Percentiles rank a stretch among this genome's conserved stretches.
Evolutionary conservation across 169 alveolate species (phyloP).

Genomic region (Plasmodium sp.): DNA sequence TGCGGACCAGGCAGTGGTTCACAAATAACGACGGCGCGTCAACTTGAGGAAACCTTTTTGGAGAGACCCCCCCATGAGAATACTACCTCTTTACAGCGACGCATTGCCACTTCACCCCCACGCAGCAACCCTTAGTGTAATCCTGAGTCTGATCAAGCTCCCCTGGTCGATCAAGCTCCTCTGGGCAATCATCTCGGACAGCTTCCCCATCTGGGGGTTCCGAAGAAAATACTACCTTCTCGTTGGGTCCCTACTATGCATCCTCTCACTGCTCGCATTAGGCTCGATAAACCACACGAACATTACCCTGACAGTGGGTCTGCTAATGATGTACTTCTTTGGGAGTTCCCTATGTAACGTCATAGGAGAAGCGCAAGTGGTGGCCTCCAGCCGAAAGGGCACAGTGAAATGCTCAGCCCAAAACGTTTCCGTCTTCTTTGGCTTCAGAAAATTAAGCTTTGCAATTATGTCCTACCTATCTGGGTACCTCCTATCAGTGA

Average conservation of each 20-base stretch:
- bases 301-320: constrained; percentile 76
- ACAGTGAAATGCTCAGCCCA: constrained; percentile 77
- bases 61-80: not conserved
- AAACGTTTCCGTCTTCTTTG: constrained; percentile 85
- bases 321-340: constrained; percentile 80
- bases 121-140: constrained; percentile 85
- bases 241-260: constrained; percentile 84
- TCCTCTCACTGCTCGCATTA: constrained; percentile 73
- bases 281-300: constrained; percentile 73
- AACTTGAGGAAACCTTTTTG: not conserved
- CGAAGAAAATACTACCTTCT: constrained; percentile 89
- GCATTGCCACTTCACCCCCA: not conserved
- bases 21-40: not conserved
- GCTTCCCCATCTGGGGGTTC: constrained; percentile 88
- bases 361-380: constrained; percentile 92
- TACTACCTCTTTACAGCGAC: not conserved
- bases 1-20: not conserved
- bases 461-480: constrained; percentile 88
- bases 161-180: constrained; percentile 90
- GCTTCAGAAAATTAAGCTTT: constrained; percentile 87
- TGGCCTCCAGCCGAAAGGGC: constrained; percentile 85
- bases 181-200: constrained; percentile 89
- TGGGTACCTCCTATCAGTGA: constrained; percentile 75
- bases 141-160: constrained; percentile 85
- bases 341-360: constrained; percentile 88